Evolutionary conservation across 2,329 filamentous ascomycete species (phyloP).

Genomic region (Stachybotrys echinatus): DNA sequence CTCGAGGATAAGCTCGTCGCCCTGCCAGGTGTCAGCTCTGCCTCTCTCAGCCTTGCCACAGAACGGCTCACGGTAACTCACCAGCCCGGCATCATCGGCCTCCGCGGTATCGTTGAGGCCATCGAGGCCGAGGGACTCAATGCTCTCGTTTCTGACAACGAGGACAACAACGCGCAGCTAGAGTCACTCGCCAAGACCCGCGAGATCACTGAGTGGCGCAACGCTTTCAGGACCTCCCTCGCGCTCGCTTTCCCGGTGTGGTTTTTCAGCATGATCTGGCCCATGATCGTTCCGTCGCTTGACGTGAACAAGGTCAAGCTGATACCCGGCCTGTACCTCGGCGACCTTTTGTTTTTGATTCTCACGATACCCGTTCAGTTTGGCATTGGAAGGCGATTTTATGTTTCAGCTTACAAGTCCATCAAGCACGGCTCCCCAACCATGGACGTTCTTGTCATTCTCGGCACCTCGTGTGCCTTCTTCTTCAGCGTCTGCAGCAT

Average conservation of each 20-base stretch:
- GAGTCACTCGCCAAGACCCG: slow-evolving; percentile 94
- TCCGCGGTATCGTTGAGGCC: slow-evolving; percentile 75
- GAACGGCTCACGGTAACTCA: slow-evolving; percentile 71
- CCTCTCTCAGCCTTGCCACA: slow-evolving; percentile 66
- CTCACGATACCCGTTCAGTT: slow-evolving; percentile 95
- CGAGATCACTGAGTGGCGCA: slow-evolving; percentile 90
- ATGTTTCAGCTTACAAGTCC: slow-evolving; percentile 88
- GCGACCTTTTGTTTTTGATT: slow-evolving; percentile 76
- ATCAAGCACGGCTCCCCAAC: slow-evolving; percentile 86
- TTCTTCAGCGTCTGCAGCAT: slow-evolving; percentile 91
- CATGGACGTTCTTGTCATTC: slow-evolving; percentile 93
- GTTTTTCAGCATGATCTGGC: slow-evolving; percentile 86
- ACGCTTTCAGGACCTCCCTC: slow-evolving; percentile 71
- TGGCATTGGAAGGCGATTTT: slow-evolving; percentile 91
- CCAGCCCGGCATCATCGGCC: slow-evolving; percentile 64
- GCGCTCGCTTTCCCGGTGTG: slow-evolving; percentile 88
- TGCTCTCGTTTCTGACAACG: slow-evolving; percentile 80
- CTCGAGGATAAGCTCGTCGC: slow-evolving; percentile 64
- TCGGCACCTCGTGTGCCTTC: slow-evolving; percentile 93
- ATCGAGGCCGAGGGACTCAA: slow-evolving; percentile 84
- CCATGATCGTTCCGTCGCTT: slow-evolving; percentile 72
- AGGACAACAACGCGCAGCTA: slow-evolving; percentile 95
- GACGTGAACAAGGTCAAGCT: slow-evolving; percentile 70
- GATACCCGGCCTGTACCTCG: slow-evolving; percentile 75
- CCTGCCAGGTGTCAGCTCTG: slow-evolving; percentile 68